Evolutionary conservation across 495 filamentous ascomycete genomes (phyloP).

Genomic region (Penicillium alfredii): DNA sequence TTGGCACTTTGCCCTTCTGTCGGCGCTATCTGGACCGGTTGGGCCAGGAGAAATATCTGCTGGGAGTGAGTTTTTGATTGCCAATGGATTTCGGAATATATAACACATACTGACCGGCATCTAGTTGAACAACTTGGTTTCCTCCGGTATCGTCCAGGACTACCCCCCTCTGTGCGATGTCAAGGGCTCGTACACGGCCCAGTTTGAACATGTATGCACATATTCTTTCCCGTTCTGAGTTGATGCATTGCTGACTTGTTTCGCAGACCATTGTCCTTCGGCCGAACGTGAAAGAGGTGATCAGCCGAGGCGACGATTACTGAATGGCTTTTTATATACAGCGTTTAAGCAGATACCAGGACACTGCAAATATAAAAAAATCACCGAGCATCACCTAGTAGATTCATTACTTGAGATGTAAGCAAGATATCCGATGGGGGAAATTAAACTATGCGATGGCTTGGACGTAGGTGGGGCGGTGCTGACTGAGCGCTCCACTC

Average conservation of each 20-base stretch:
- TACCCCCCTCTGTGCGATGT: constrained; percentile 87
- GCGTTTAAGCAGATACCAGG: constrained; percentile 8
- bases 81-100: neutral
- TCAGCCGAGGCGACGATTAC: constrained; percentile 88
- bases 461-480: too few relatives aligned
- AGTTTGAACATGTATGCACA: constrained; percentile 83
- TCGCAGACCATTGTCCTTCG: constrained; percentile 78
- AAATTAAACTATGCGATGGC: too few relatives aligned
- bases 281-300: constrained; percentile 86
- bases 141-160: constrained; percentile 76
- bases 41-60: constrained; percentile 81
- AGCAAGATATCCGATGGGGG: too few relatives aligned
- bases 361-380: too few relatives aligned
- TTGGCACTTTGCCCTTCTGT: constrained; percentile 82
- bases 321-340: constrained; percentile 33
- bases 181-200: constrained; percentile 92
- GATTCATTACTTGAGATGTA: too few relatives aligned
- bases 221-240: constrained; percentile 1
- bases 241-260: constrained; percentile 18
- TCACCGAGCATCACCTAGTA: too few relatives aligned
- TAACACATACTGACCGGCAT: constrained; percentile 19
- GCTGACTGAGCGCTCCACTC: too few relatives aligned
- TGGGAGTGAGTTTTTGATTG: constrained; percentile 54
- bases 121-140: constrained; percentile 82
- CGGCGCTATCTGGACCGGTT: constrained; percentile 79